A percentile compares a stretch with the other conserved stretches of the same genome.
phyloP scores from a whole-genome alignment of 768 basidiomycete genomes.

The Agrocybe pediades region DNA sequence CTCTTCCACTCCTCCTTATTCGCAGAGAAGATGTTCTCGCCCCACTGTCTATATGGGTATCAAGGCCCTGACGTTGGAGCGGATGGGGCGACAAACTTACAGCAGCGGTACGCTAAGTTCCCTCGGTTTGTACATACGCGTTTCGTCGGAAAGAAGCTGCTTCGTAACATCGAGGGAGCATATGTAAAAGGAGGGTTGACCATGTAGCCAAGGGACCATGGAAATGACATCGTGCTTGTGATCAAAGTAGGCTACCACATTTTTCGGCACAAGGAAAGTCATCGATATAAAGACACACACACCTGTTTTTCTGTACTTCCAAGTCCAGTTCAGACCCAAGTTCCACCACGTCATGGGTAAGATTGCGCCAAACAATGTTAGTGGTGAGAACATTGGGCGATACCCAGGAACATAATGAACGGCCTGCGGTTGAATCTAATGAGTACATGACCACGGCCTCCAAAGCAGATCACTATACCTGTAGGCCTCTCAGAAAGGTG shows the following conservation, averaged over 20 bases:
- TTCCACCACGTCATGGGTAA: slow-evolving; percentile 6
- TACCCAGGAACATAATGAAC: slow-evolving; percentile 6
- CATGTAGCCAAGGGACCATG: slow-evolving; percentile 21
- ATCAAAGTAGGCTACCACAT: slow-evolving; percentile 22
- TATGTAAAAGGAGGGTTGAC: slow-evolving; percentile 18
- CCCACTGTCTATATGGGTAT: slow-evolving; percentile 7
- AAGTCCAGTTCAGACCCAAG: slow-evolving; percentile 4
- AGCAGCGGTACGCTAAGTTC: not conserved
- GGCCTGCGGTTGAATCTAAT: not conserved
- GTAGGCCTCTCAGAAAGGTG: not conserved
- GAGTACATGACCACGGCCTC: not conserved
- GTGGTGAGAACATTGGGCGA: slow-evolving; percentile 6
- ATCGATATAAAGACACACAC: too few species aligned
- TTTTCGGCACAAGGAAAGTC: too few species aligned
- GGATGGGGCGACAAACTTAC: not conserved
- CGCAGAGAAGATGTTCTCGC: slow-evolving; percentile 8
- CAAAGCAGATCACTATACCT: not conserved
- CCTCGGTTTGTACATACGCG: slow-evolving; percentile 15
- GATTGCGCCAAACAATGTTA: slow-evolving; percentile 1
- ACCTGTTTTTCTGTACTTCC: slow-evolving; percentile 6
- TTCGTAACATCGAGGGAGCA: slow-evolving; percentile 24
- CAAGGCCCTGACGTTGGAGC: not conserved
- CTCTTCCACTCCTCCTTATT: slow-evolving; percentile 11
- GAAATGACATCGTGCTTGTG: slow-evolving; percentile 24
- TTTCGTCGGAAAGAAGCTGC: slow-evolving; percentile 22